Evolutionary conservation across 371 early-diverging fungal genomes (phyloP).

Genomic region (Rhizopus delemar): DNA sequence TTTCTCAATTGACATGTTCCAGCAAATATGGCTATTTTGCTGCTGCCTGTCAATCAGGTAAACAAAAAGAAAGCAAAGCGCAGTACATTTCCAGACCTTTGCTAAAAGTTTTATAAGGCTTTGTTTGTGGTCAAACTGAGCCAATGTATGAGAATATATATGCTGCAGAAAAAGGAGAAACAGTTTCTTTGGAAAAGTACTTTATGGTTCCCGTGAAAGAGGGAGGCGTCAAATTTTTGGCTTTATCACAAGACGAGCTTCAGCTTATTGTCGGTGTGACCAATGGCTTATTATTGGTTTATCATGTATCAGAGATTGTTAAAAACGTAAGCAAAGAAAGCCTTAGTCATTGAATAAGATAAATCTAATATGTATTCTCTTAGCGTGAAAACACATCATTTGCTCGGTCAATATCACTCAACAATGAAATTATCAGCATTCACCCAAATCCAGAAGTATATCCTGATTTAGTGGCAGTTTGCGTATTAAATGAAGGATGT

Average conservation of each 20-base stretch:
- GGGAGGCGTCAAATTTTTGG: slow-evolving; percentile 38
- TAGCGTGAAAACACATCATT: slow-evolving; percentile 22
- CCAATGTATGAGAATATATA: slow-evolving; percentile 31
- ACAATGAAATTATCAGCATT: slow-evolving; percentile 31
- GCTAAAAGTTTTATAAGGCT: slow-evolving; percentile 23
- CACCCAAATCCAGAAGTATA: slow-evolving; percentile 45
- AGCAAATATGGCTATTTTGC: slow-evolving; percentile 43
- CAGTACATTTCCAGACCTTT: neutral
- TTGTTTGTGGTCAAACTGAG: slow-evolving; percentile 36
- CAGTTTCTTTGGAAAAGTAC: slow-evolving; percentile 21
- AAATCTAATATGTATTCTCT: neutral
- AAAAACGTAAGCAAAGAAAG: slow-evolving; percentile 21
- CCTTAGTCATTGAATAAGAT: neutral
- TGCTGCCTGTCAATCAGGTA: slow-evolving; percentile 40
- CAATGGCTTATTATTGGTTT: slow-evolving; percentile 27
- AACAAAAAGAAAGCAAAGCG: neutral
- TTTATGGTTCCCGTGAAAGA: slow-evolving; percentile 3
- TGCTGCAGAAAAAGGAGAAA: slow-evolving; percentile 26
- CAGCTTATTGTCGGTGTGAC: slow-evolving; percentile 29
- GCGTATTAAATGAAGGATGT: slow-evolving; percentile 26
- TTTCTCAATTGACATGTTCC: slow-evolving; percentile 41
- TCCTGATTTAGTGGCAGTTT: slow-evolving; percentile 38
- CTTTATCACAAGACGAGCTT: slow-evolving; percentile 34
- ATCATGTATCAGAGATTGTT: slow-evolving; percentile 31
- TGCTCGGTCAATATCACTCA: slow-evolving; percentile 16